These are phyloP conservation scores for Trichoderma parareesei DNA, from an alignment of 495 filamentous ascomycete genomes.

Conservation along the genomic window DNA sequence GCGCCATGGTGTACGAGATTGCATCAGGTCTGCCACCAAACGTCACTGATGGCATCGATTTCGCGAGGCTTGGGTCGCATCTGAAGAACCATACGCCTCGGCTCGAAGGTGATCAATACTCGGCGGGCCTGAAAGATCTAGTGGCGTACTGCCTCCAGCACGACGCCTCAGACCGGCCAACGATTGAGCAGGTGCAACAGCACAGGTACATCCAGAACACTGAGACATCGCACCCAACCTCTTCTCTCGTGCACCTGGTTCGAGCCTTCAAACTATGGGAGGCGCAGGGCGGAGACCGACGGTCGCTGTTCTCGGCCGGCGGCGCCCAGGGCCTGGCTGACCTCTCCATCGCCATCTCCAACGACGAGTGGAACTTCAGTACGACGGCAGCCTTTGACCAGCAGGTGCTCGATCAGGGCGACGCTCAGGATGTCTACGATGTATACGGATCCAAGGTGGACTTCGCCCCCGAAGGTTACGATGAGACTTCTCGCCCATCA, in stretches of 20 bases:
- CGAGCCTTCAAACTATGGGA: slow-evolving; percentile 82
- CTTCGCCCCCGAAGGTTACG: slow-evolving; percentile 31
- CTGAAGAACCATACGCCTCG: slow-evolving; percentile 56
- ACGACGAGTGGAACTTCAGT: slow-evolving; percentile 89
- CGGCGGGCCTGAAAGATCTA: slow-evolving; percentile 63
- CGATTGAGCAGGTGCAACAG: slow-evolving; percentile 55
- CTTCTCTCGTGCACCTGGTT: slow-evolving; percentile 63
- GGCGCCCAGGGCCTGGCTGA: slow-evolving; percentile 57
- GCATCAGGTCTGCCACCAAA: slow-evolving; percentile 81
- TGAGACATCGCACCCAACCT: slow-evolving; percentile 57
- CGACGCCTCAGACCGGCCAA: slow-evolving; percentile 64
- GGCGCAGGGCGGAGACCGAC: slow-evolving; percentile 68
- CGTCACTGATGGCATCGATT: slow-evolving; percentile 40
- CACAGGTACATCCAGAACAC: slow-evolving; percentile 59
- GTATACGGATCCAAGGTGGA: slow-evolving; percentile 43
- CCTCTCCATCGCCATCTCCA: slow-evolving; percentile 29
- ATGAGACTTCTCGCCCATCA: slow-evolving; percentile 30
- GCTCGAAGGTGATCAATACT: slow-evolving; percentile 70
- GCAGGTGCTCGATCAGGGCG: slow-evolving; percentile 37
- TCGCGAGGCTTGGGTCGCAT: slow-evolving; percentile 49
- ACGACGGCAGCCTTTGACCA: slow-evolving; percentile 78
- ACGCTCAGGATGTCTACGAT: slow-evolving; percentile 40
- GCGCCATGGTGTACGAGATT: slow-evolving; percentile 83
- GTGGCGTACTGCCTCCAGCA: slow-evolving; percentile 74
- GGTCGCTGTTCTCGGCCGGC: slow-evolving; percentile 69